Evolutionary conservation across 2,329 filamentous ascomycete genomes (phyloP), one percentile per base, ranked within the genome.

Genomic region (Alternaria conjuncta): DNA sequence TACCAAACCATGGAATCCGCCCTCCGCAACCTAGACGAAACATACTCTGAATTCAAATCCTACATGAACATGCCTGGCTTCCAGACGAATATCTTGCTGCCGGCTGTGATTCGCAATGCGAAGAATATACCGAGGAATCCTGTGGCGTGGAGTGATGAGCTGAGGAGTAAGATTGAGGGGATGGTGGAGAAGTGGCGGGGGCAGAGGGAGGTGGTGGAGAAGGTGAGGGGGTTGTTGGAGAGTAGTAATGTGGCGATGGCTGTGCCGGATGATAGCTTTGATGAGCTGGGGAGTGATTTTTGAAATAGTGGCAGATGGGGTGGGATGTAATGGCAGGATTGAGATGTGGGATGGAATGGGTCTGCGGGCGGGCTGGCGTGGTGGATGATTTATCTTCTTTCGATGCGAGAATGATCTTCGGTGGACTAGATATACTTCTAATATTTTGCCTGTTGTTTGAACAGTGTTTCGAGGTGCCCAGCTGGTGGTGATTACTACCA

Each of bases 251-350:
- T 70, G 46, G 67, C 65, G 1, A 61, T 77, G 20, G 56, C 64
- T 4, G 13, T 74, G 2, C 68, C 74, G 6, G 74, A 76, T 5
- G 69, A 78, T 46, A 70, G 68, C 0, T 78, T 77, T 45, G 75
- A 77, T 53, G 61, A 70, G 15, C 6, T 68, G 21, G 64, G 44
- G 0, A 71, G 65, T 46, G 67, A 75, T 2, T 60, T 68, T 15
- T 71, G 21, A 41, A 1, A 10, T 41, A 5, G 36, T 41, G 6
- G 13, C 8, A 3, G 15, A 13, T 18, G 9, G 20, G 9, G 1
- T 15, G 21, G 51, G n/a, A 41, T 41, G 2, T 41, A 41, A 41
- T 41, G 36, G n/a, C 36, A 18, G 36, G 36, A 18, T 41, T 41
- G 36, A 41, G n/a, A 41, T 5, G 9, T 41, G 36, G n/a, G 1